These are phyloP conservation scores for Colletotrichum sp. DNA, from an alignment of 2,329 filamentous ascomycete genomes.

Conservation along the genomic window DNA sequence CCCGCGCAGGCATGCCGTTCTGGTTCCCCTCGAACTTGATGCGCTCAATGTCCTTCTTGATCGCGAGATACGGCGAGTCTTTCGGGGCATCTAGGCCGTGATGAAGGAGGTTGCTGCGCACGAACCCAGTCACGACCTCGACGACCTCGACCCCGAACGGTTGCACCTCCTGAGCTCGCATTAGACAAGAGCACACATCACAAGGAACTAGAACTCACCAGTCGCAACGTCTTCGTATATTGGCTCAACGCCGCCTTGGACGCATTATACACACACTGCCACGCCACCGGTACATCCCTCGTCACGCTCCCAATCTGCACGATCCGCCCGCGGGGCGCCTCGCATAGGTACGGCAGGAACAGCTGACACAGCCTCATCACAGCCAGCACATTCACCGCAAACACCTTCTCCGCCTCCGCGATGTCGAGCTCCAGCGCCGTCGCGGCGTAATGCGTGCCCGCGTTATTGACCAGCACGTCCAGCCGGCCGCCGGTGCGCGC, in stretches of 20 bases:
- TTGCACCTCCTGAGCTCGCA: not conserved
- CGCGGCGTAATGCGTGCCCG: not conserved
- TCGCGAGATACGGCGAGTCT: not conserved
- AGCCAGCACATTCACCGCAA: not conserved
- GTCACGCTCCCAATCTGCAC: constrained; percentile 21
- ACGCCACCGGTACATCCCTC: not conserved
- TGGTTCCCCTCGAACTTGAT: not conserved
- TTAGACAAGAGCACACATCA: not conserved
- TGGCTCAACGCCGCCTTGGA: constrained; percentile 15
- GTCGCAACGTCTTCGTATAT: not conserved
- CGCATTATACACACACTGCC: constrained; percentile 21
- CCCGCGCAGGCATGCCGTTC: not conserved
- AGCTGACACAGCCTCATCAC: not conserved
- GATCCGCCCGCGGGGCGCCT: constrained; percentile 1
- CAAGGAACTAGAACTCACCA: not conserved
- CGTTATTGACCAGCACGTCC: not conserved
- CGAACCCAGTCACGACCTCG: not conserved
- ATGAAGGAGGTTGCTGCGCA: not conserved
- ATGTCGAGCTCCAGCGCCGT: not conserved
- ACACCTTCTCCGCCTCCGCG: not conserved
- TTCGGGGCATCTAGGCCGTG: not conserved
- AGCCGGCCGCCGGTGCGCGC: not conserved
- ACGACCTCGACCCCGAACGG: not conserved
- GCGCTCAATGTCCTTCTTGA: not conserved
- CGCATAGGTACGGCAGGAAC: not conserved